Base-by-base conservation (phyloP, 495 filamentous ascomycete genomes). In the Daldinia childiae region DNA sequence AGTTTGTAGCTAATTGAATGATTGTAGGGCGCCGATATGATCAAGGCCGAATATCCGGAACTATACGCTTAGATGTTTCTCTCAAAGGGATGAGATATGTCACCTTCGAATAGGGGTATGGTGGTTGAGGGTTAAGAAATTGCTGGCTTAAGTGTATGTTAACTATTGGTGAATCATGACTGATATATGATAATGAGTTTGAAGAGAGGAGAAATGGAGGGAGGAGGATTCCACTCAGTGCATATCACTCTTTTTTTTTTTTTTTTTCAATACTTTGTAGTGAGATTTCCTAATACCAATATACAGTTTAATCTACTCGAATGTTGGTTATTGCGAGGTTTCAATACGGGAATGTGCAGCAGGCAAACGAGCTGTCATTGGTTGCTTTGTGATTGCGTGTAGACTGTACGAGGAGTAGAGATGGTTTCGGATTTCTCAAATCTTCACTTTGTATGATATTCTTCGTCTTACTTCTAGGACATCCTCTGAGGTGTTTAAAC, bases 21-120 rank as follows among this genome's bases (percentile, higher is more conserved):
- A 1, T 43, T 41, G 26, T 48, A 87, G 82, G 85, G 79, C 26
- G 80, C 82, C 54, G 82, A 84, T 70, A 71, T 81, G 41, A 84
- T 85, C 76, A 85, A 84, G 68, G 77, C 77, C 7, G 74, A 77
- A 7, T 76, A 82, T 48, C 72, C 76, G 0, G 77, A 80, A 15
- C 58, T 83, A 21, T 82, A 62, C 26, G 71, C 62, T 58, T 73
- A 62, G 41, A 60, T 21, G 4, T 12, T 38, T 63, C 2, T 43
- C 15, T 7, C 2, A 29, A 7, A 30, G 24, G 6, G 57, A 43
- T 27, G 55, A n/a, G 11, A 24, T 14, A 39, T 24, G 1, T 58
- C 19, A 4, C 4, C 14, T 38, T 36, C 9, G n/a, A 58, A 32
- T 24, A 14, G 14, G 17, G 41, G 9, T 15, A 41, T 58, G 12